A percentile compares a stretch with the other conserved stretches of the same genome.
Evolutionary conservation across 1,284 basidiomycete species (phyloP).

Genomic region (Pascua guehoae): DNA sequence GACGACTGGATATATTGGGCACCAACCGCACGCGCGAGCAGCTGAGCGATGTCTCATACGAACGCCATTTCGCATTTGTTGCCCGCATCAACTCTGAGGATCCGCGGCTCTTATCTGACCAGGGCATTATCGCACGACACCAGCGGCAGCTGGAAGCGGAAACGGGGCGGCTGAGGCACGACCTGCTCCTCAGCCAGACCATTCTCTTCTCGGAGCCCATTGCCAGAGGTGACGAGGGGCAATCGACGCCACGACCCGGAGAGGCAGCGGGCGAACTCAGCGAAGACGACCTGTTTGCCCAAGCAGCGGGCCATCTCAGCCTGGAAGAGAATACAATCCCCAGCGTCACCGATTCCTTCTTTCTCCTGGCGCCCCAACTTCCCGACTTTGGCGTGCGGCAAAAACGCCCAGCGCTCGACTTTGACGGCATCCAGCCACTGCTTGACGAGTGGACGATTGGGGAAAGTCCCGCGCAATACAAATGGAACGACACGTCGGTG

Average conservation of each 20-base stretch:
- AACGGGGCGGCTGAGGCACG: not conserved
- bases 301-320: conserved; percentile 27
- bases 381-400: not conserved
- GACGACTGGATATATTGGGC: not conserved
- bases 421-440: conserved; percentile 3
- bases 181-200: not conserved
- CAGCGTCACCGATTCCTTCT: not conserved
- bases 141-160: too few relatives aligned
- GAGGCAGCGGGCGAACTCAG: not conserved
- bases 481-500: conserved; percentile 15
- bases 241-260: not conserved
- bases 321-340: conserved; percentile 9
- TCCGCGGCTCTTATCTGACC: too few relatives aligned
- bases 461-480: conserved; percentile 14
- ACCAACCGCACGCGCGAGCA: too few relatives aligned
- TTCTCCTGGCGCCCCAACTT: not conserved
- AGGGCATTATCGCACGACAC: too few relatives aligned
- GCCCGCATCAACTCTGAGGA: too few relatives aligned
- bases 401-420: not conserved
- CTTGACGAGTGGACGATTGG: conserved; percentile 32
- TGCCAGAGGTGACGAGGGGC: too few relatives aligned
- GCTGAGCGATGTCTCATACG: too few relatives aligned
- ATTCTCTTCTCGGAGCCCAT: not conserved
- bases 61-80: too few relatives aligned
- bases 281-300: conserved; percentile 29